phyloP scores from a whole-genome alignment of 2,329 filamentous ascomycete genomes.

The Boeremia exigua region DNA sequence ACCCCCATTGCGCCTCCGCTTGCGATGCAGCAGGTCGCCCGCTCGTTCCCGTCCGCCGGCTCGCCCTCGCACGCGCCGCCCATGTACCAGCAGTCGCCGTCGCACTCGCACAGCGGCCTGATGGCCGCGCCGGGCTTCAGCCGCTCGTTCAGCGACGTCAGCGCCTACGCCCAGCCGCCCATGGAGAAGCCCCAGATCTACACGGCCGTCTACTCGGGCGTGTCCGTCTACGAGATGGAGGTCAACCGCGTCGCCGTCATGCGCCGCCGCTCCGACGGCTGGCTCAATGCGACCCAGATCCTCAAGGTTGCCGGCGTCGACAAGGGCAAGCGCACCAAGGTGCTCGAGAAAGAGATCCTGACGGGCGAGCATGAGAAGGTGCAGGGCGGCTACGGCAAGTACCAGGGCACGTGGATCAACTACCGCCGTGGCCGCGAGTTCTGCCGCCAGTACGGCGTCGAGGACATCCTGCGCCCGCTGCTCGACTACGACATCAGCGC shows the following conservation, averaged over 20 bases:
- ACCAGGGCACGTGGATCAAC: slow-evolving; percentile 98
- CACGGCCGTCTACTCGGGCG: slow-evolving; percentile 87
- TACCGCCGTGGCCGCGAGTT: slow-evolving; percentile 92
- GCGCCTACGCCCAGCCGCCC: slow-evolving; percentile 39
- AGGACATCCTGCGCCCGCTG: slow-evolving; percentile 75
- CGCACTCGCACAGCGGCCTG: slow-evolving; percentile 31
- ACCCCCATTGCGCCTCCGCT: slow-evolving; percentile 2
- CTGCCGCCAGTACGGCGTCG: slow-evolving; percentile 78
- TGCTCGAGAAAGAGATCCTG: slow-evolving; percentile 96
- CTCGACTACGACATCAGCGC: slow-evolving; percentile 82
- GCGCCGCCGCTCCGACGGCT: slow-evolving; percentile 92
- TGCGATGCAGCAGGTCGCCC: slow-evolving; percentile 41
- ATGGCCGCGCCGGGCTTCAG: slow-evolving; percentile 45
- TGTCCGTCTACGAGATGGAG: slow-evolving; percentile 98
- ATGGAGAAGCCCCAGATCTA: slow-evolving; percentile 59
- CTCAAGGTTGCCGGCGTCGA: slow-evolving; percentile 96
- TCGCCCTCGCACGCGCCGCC: slow-evolving; percentile 23
- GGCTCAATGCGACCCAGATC: slow-evolving; percentile 98
- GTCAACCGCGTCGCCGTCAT: slow-evolving; percentile 93
- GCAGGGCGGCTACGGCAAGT: slow-evolving; percentile 97
- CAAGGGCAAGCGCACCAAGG: slow-evolving; percentile 97
- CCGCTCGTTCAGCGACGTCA: slow-evolving; percentile 48
- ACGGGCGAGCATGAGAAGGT: slow-evolving; percentile 98
- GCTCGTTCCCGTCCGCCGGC: slow-evolving; percentile 32
- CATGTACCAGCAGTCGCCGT: slow-evolving; percentile 9